Percentiles rank a stretch among this genome's conserved stretches.
These are phyloP conservation scores for Alternaria triticina DNA, from an alignment of 2,329 filamentous ascomycete species.

Conservation along the genomic window DNA sequence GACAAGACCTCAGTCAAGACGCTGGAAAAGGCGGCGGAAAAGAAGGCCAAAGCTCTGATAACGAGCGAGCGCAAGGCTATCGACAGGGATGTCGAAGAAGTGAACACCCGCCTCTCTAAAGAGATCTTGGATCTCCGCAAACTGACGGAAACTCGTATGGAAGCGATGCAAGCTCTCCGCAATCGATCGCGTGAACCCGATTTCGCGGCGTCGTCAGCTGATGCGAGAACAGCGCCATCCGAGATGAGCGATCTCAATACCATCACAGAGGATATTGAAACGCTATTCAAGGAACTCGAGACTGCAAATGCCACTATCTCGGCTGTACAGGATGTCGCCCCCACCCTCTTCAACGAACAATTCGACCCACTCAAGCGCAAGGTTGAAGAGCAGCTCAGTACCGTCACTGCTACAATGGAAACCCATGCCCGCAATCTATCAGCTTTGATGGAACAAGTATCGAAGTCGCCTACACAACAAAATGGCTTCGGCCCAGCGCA, in stretches of 20 bases:
- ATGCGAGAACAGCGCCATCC: not conserved
- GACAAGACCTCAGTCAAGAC: not conserved
- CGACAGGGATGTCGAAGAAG: not conserved
- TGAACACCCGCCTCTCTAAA: not conserved
- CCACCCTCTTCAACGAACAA: conserved; percentile 8
- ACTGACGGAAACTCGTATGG: not conserved
- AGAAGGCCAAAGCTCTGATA: not conserved
- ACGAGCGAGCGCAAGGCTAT: not conserved
- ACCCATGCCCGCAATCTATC: not conserved
- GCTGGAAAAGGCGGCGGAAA: not conserved
- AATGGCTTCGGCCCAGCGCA: not conserved
- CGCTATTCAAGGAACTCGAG: not conserved
- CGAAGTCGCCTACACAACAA: not conserved
- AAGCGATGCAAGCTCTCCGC: not conserved
- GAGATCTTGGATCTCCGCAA: not conserved
- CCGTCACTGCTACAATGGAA: not conserved
- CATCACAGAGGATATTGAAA: not conserved
- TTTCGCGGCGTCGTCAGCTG: not conserved
- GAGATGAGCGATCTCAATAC: not conserved
- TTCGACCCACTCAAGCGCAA: conserved; percentile 14
- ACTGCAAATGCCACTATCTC: not conserved
- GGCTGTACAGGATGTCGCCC: not conserved
- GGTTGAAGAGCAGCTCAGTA: not conserved
- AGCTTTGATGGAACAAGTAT: not conserved
- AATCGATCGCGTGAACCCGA: not conserved